Evolutionary conservation across 2,329 filamentous ascomycete species (phyloP).

Genomic region (Penicillium expansum): DNA sequence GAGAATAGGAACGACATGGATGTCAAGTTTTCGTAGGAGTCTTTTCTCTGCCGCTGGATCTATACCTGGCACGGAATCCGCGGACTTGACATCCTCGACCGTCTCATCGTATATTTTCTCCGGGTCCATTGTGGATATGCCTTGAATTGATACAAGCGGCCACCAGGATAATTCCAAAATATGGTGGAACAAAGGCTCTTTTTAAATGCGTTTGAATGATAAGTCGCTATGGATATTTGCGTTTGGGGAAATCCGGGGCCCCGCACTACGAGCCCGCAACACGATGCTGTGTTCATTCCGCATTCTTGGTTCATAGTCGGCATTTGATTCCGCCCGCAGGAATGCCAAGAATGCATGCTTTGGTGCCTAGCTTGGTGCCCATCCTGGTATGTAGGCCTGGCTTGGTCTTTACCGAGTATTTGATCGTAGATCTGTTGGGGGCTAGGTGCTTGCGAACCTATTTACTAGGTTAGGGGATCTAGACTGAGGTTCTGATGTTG

Average conservation of each 20-base stretch:
- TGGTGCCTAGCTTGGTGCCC: background rate
- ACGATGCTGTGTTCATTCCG: background rate
- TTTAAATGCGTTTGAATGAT: too few species aligned
- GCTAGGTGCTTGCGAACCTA: background rate
- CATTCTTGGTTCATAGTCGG: background rate
- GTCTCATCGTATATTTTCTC: conserved; percentile 13
- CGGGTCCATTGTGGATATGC: conserved; percentile 7
- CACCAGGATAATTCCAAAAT: background rate
- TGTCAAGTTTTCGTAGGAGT: conserved; percentile 49
- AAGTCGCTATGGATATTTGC: too few species aligned
- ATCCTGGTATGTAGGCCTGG: background rate
- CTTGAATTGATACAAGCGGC: background rate
- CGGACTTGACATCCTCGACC: conserved; percentile 21
- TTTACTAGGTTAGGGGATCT: background rate
- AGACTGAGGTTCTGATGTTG: background rate
- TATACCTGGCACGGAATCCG: background rate
- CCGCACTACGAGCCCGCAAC: background rate
- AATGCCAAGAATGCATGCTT: background rate
- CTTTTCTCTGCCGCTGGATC: conserved; percentile 44
- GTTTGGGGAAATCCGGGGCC: conserved; percentile 8
- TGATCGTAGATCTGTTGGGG: background rate
- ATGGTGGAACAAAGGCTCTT: too few species aligned
- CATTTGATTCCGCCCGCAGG: background rate
- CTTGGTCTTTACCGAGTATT: background rate
- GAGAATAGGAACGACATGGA: conserved; percentile 50